Conservation (phyloP, 108 stramenopile species). For the Cylindrotheca closterium region DNA sequence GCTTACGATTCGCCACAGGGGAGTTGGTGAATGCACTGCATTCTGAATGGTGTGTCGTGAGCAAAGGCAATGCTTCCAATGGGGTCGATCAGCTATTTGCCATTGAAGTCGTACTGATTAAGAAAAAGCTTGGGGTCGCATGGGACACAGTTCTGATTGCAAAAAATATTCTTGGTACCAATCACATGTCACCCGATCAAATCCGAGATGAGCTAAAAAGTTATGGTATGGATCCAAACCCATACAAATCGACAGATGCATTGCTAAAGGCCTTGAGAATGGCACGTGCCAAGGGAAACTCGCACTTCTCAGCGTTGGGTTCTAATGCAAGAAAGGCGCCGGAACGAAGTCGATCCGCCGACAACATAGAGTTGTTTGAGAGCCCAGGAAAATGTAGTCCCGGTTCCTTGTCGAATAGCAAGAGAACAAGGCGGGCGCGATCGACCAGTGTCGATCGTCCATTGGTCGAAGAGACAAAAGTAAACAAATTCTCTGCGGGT, state of each 20-base stretch:
- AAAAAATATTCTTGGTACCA: not conserved
- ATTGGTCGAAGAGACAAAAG: too few species aligned
- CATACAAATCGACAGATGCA: not conserved
- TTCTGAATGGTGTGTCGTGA: not conserved
- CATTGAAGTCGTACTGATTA: not conserved
- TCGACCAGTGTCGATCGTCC: too few species aligned
- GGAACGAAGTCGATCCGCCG: too few species aligned
- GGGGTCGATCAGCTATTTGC: not conserved
- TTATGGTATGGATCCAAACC: not conserved
- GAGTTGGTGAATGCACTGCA: not conserved
- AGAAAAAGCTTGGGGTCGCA: not conserved
- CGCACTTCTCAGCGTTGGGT: not conserved
- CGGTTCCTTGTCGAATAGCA: too few species aligned
- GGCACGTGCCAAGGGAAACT: not conserved
- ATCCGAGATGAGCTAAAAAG: not conserved
- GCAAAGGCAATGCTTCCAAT: not conserved
- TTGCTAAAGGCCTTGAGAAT: not conserved
- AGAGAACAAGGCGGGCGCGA: too few species aligned
- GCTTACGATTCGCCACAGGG: not conserved
- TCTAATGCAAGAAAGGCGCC: too few species aligned
- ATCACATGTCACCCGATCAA: not conserved
- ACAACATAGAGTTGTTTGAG: too few species aligned
- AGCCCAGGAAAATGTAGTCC: too few species aligned
- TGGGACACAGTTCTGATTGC: not conserved
- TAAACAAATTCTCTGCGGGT: too few species aligned